phyloP scores from a whole-genome alignment of 1,284 basidiomycete species.

The Retiboletus flavoniger region DNA sequence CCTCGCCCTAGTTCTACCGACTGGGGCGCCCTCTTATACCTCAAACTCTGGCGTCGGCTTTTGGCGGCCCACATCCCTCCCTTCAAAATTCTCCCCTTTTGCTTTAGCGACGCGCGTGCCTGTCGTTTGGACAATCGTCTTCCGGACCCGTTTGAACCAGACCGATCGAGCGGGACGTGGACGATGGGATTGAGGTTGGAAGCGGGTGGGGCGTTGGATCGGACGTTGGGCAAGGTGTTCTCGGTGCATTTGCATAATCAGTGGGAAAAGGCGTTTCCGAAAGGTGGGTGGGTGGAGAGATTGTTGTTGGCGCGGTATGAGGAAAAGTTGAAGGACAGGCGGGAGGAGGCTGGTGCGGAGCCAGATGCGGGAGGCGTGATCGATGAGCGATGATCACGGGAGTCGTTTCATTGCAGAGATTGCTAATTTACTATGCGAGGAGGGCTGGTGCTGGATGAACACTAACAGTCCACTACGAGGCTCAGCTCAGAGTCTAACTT shows the following conservation, averaged over 20 bases:
- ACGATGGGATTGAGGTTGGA: constrained; percentile 57
- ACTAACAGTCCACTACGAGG: not conserved
- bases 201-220: constrained; percentile 66
- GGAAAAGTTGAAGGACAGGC: constrained; percentile 30
- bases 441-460: not conserved
- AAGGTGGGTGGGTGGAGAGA: constrained; percentile 78
- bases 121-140: constrained; percentile 87
- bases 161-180: constrained; percentile 46
- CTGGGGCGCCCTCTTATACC: constrained; percentile 89
- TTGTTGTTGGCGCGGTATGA: constrained; percentile 68
- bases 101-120: constrained; percentile 86
- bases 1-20: constrained; percentile 81
- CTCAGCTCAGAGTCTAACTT: not conserved
- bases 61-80: constrained; percentile 70
- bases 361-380: not conserved
- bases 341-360: not conserved
- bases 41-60: constrained; percentile 85
- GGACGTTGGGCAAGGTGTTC: constrained; percentile 70
- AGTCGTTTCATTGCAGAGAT: not conserved
- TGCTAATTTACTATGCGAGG: not conserved
- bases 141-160: constrained; percentile 78
- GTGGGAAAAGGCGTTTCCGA: constrained; percentile 83
- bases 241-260: constrained; percentile 91
- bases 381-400: not conserved
- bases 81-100: constrained; percentile 90